Evolutionary conservation across 2,329 filamentous ascomycete species (phyloP).

Genomic region (Bipolaris zeicola): DNA sequence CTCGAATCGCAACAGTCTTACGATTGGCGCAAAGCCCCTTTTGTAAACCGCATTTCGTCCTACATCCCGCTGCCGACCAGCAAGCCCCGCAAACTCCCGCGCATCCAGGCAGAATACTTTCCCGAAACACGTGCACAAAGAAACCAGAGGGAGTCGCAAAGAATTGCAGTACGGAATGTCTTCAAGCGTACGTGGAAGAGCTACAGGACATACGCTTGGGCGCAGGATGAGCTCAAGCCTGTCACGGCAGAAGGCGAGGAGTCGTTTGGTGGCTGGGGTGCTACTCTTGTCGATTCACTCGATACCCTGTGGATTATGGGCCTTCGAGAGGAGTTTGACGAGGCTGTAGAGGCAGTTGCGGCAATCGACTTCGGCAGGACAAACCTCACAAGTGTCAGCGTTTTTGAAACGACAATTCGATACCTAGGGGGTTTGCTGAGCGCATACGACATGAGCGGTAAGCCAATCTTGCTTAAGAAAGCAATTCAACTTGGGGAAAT

Average conservation of each 20-base stretch:
- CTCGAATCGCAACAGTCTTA: conserved; percentile 35
- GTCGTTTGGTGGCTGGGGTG: conserved; percentile 56
- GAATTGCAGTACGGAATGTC: conserved; percentile 48
- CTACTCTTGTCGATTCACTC: conserved; percentile 54
- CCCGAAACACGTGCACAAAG: conserved; percentile 39
- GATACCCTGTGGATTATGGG: conserved; percentile 58
- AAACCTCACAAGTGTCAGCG: conserved; percentile 51
- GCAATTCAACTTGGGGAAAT: conserved; percentile 49
- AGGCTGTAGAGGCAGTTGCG: conserved; percentile 53
- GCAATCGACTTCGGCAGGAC: conserved; percentile 53
- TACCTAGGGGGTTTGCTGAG: conserved; percentile 47
- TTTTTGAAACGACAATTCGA: conserved; percentile 59
- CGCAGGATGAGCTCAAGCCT: conserved; percentile 54
- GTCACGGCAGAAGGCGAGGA: conserved; percentile 47
- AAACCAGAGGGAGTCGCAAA: conserved; percentile 36
- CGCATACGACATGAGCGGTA: conserved; percentile 47
- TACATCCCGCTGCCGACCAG: conserved; percentile 48
- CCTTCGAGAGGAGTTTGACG: conserved; percentile 54
- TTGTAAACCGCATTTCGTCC: conserved; percentile 45
- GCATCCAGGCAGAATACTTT: conserved; percentile 50
- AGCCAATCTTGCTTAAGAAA: conserved; percentile 45
- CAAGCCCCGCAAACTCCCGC: conserved; percentile 46
- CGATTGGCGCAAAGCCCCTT: conserved; percentile 52
- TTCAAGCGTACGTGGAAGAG: conserved; percentile 53
- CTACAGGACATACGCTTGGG: conserved; percentile 54